A percentile compares a stretch with the other conserved stretches of the same genome.
These are phyloP conservation scores for Cafeteria roenbergensis DNA, from an alignment of 108 stramenopile genomes.

Conservation along the genomic window DNA sequence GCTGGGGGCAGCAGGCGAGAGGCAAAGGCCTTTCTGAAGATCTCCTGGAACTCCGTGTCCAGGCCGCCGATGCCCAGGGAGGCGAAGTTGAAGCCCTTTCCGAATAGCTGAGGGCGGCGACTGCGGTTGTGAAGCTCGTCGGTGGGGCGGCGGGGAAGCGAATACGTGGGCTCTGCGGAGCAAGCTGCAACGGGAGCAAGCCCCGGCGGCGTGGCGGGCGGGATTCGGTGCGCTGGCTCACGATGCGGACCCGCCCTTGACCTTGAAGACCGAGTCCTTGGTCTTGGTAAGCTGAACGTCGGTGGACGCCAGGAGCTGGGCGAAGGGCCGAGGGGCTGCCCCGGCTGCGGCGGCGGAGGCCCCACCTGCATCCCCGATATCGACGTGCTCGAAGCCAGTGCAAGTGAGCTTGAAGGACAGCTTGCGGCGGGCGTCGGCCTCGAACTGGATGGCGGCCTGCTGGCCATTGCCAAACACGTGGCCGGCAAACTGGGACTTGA, in stretches of 20 bases:
- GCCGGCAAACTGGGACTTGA: not conserved
- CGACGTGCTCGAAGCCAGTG: not conserved
- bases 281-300: not conserved
- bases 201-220: not conserved
- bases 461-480: not conserved
- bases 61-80: slow-evolving; percentile 94
- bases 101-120: slow-evolving; percentile 38
- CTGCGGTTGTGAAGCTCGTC: not conserved
- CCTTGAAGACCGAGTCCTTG: too few species aligned
- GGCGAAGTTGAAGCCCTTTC: slow-evolving; percentile 83
- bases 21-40: slow-evolving; percentile 94
- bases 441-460: not conserved
- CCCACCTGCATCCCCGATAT: not conserved
- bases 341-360: too few species aligned
- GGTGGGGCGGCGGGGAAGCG: too few species aligned
- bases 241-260: too few species aligned
- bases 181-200: too few species aligned
- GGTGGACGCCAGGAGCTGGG: not conserved
- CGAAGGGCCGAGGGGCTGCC: not conserved
- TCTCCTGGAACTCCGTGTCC: slow-evolving; percentile 83
- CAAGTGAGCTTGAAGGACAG: not conserved
- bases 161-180: too few species aligned
- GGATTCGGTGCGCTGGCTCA: not conserved
- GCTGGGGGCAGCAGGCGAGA: slow-evolving; percentile 82
- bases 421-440: not conserved